Percentiles rank a stretch among this genome's conserved stretches.
These are phyloP conservation scores for Colletotrichum sp. DNA, from an alignment of 2,329 filamentous ascomycete genomes.

Conservation along the genomic window DNA sequence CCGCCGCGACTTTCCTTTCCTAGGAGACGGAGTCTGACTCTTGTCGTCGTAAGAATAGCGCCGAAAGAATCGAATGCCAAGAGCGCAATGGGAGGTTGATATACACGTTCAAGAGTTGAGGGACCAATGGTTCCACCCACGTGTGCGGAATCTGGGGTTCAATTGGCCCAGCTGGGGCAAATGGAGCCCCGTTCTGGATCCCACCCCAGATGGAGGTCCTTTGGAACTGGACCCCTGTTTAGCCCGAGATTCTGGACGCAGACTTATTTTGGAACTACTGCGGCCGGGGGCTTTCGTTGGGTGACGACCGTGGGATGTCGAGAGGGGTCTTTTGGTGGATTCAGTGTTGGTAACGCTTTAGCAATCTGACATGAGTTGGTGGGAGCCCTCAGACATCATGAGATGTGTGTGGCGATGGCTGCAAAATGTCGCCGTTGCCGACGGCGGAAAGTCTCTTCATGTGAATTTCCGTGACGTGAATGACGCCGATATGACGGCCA, in stretches of 20 bases:
- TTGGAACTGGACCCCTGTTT: neutral
- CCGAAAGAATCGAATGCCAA: neutral
- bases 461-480: neutral
- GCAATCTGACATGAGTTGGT: neutral
- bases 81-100: neutral
- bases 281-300: neutral
- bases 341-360: neutral
- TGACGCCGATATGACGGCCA: neutral
- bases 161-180: constrained; percentile 3
- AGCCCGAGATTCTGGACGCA: neutral
- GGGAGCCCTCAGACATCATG: neutral
- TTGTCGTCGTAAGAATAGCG: neutral
- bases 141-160: constrained; percentile 9
- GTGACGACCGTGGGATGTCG: neutral
- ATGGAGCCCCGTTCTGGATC: neutral
- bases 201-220: neutral
- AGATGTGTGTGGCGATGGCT: neutral
- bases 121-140: constrained; percentile 7
- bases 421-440: neutral
- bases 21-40: neutral
- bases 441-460: neutral
- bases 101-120: neutral
- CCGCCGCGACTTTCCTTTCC: neutral
- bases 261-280: neutral
- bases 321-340: neutral